These are phyloP conservation scores for apple (Malus domestica) DNA, from an alignment of 306 rosid genomes.

Conservation along the genomic window ASM211411v1 NC_041802.1:29739001-29739500, in stretches of 20 bases:
- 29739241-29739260: slow-evolving; percentile 44
- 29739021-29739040: slow-evolving; percentile 79
- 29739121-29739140: slow-evolving; percentile 68
- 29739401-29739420: not conserved
- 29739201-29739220: slow-evolving; percentile 65
- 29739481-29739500: slow-evolving; percentile 83
- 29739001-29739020: slow-evolving; percentile 74
- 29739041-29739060: slow-evolving; percentile 89
- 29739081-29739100: slow-evolving; percentile 41
- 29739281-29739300: slow-evolving; percentile 88
- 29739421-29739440: not conserved
- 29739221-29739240: slow-evolving; percentile 82
- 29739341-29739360: slow-evolving; percentile 90
- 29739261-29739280: slow-evolving; percentile 60
- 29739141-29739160: slow-evolving; percentile 52
- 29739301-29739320: slow-evolving; percentile 81
- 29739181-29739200: slow-evolving; percentile 63
- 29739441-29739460: not conserved
- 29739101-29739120: slow-evolving; percentile 56
- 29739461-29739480: not conserved
- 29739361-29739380: slow-evolving; percentile 49
- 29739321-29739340: slow-evolving; percentile 66
- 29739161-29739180: slow-evolving; percentile 66
- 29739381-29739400: slow-evolving; percentile 43
- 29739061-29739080: slow-evolving; percentile 70